Conservation (phyloP, 495 filamentous ascomycete genomes). For the Bacidia rubella region DNA sequence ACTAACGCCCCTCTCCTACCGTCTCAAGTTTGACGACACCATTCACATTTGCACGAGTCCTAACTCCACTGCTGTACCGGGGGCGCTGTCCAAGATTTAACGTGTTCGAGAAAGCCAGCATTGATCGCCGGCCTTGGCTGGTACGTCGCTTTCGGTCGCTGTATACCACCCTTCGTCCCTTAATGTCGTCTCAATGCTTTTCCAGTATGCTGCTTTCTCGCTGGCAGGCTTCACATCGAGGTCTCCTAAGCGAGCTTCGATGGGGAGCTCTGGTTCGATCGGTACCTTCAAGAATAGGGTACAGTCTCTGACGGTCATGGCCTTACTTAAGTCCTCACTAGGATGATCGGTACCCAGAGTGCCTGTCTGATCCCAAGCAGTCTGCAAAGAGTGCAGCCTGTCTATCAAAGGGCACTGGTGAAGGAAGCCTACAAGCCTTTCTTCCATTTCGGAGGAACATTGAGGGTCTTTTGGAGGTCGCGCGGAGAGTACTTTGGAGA, state of each 20-base stretch:
- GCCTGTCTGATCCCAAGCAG: slow-evolving; percentile 33
- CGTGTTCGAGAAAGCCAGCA: not conserved
- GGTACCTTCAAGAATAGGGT: slow-evolving; percentile 61
- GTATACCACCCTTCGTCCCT: slow-evolving; percentile 64
- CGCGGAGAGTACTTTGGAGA: too few relatives aligned
- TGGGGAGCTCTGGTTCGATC: slow-evolving; percentile 15
- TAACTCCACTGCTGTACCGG: too few relatives aligned
- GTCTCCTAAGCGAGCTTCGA: slow-evolving; percentile 72
- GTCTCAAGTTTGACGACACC: too few relatives aligned
- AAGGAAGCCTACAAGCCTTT: slow-evolving; percentile 16
- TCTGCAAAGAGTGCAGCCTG: slow-evolving; percentile 38
- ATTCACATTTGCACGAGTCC: too few relatives aligned
- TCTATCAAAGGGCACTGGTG: slow-evolving; percentile 19
- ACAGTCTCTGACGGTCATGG: slow-evolving; percentile 86
- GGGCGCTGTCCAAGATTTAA: not conserved
- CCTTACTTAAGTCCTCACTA: slow-evolving; percentile 28
- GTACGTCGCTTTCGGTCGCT: slow-evolving; percentile 28
- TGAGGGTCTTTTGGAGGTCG: too few relatives aligned
- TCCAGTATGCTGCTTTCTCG: slow-evolving; percentile 64
- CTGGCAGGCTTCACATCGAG: slow-evolving; percentile 73
- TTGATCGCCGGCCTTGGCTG: not conserved
- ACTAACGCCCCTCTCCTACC: too few relatives aligned
- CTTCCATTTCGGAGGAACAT: not conserved
- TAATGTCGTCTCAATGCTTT: slow-evolving; percentile 44
- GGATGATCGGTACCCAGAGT: slow-evolving; percentile 23